Base-by-base conservation (phyloP, 1,139 yeast genomes). In the Debaryomyces coudertii region DNA sequence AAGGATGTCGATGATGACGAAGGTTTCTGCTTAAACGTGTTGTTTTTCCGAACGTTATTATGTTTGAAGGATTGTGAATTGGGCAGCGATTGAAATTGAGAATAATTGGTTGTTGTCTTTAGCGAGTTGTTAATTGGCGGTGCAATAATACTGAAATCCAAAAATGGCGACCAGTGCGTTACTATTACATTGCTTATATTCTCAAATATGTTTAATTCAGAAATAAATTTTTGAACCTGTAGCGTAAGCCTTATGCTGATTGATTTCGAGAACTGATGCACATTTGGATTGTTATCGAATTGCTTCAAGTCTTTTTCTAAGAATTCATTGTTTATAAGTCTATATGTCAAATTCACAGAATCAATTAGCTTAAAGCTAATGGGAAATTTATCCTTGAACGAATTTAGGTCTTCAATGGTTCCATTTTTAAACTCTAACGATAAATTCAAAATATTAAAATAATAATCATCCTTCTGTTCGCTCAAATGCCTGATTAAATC, bases 121-220 rank as follows among this genome's bases (percentile, higher is more conserved):
- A 72, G 58, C 3, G 75, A 65, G 50, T 66, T 70, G 47, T 69
- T 73, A 22, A 73, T 73, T 2, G 80, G 77, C 0, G 80, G 74
- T 1, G 81, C 79, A 37, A 69, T 59, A 4, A 72, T 63, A 45
- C 75, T 77, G 54, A 84, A 82, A 52, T 84, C 90, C 30, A 85
- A 68, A 40, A 70, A 70, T 0, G 92, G 87, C 2, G 79, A 68
- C 85, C 90, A 83, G 42, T 69, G 69, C 0, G 89, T 83, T 9
- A 67, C 62, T n/a, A 85, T 74, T 6, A 56, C 48, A 47, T 60
- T 62, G 45, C 73, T 68, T 14, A 63, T 45, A 15, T 54, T 51
- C 6, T 45, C 47, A 39, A 39, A 57, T 2, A 34, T 35, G 5
- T 47, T 48, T 4, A 47, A 40, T 3, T 37, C 42, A 0, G 45